Evolutionary conservation across 2,329 filamentous ascomycete genomes (phyloP), one percentile per base, ranked within the genome.

Genomic region (Colletotrichum ledebouriae): DNA sequence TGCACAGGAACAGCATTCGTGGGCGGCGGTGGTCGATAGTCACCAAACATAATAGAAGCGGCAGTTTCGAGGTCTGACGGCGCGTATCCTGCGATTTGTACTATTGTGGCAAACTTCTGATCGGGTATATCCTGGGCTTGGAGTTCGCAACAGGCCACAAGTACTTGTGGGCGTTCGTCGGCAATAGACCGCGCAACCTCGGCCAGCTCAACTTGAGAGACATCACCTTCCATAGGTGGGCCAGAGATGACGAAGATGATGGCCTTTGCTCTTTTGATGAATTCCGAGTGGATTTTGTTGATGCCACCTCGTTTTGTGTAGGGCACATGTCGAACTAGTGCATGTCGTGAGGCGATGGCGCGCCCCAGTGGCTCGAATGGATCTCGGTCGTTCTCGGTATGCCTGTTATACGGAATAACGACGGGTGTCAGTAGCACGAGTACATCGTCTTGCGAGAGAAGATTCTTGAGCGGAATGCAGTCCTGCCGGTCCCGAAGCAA

Each of bases 351-450:
- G 56, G 88, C 86, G 56, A 94, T 77, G 50, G 88, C 86, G 70
- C 85, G 84, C 20, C 92, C 92, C 17, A 94, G 81, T 13, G 86
- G 84, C 76, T 94, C 91, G 74, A 94, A 94, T 0, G 92, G 92
- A 75, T 94, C 92, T 73, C 79, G 83, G 50, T 77, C 78, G 68
- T 82, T 80, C 50, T 78, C 73, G 50, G 79, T 73, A 71, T 78
- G 78, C 67, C 77, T 78, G 72, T 78, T 81, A 70, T 80, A 75
- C 53, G 83, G 86, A 22, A 83, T 75, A 39, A 87, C 83, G 29
- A 85, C 83, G 1, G 89, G 88, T 6, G 89, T 89, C 39, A 90
- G 77, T 53, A 90, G 84, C 58, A 92, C 80, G n/a, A 91, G 79
- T n/a, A 86, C 76, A 71, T 88, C 85, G 60, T 82, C 80, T 53